Conservation (phyloP, 768 basidiomycete species). For the Hydnum rufescens region DNA sequence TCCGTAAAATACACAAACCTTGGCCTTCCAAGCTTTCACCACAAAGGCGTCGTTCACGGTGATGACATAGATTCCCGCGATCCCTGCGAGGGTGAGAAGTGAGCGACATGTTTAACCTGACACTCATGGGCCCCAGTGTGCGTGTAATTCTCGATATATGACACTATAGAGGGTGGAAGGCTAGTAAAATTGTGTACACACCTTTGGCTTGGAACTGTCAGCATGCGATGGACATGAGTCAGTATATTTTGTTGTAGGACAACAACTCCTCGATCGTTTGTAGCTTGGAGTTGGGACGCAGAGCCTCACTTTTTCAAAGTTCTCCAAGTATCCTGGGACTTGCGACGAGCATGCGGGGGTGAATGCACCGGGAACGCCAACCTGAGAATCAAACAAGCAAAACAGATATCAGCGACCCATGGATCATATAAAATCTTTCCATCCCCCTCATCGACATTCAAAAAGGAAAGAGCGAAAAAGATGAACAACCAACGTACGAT, state of each 20-base stretch:
- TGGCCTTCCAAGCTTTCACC: constrained; percentile 25
- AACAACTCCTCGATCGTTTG: too few species aligned
- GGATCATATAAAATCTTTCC: neutral
- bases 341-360: constrained; percentile 51
- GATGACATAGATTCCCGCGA: constrained; percentile 34
- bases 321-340: constrained; percentile 20
- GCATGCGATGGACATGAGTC: neutral
- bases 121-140: too few species aligned
- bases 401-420: neutral
- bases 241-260: too few species aligned
- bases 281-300: too few species aligned
- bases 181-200: constrained; percentile 32
- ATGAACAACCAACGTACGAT: constrained; percentile 26
- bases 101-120: neutral
- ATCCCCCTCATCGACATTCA: too few species aligned
- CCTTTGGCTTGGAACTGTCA: constrained; percentile 53
- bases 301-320: constrained; percentile 6
- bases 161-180: neutral
- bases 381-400: constrained; percentile 20
- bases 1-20: constrained; percentile 8
- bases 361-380: constrained; percentile 63
- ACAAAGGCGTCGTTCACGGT: constrained; percentile 68
- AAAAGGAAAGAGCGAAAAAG: too few species aligned
- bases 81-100: constrained; percentile 1
- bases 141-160: too few species aligned